Evolutionary conservation across 2,329 filamentous ascomycete species (phyloP), one percentile per base, ranked within the genome.

Genomic region (Ceratocystis diversiconidia): DNA sequence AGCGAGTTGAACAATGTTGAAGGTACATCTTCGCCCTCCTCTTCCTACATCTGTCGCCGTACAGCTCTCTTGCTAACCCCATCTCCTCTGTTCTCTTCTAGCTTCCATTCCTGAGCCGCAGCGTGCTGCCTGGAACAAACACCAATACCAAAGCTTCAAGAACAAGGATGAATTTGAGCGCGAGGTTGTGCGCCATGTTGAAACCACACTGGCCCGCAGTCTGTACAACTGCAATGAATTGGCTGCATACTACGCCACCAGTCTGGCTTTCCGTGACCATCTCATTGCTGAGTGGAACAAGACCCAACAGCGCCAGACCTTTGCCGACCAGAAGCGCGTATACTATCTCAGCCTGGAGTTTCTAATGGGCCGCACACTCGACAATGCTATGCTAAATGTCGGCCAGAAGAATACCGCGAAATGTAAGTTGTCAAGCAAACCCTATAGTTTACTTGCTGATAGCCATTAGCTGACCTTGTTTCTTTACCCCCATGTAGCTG

Each of bases 261-360:
- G 90, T 70, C 79, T 99, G 72, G 92, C 94, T 30, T 92, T 99
- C 77, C 85, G 94, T 72, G 92, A 99, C 75, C 87, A 91, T 63
- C 80, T 99, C 73, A 87, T 99, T 72, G 86, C 94, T 69, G 90
- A 95, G 71, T 99, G 94, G 94, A 99, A 97, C 79, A 91, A 87
- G 77, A 99, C 94, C 60, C 94, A 99, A 79, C 94, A 99, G 79
- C 87, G 87, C 68, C 94, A 99, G 77, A 96, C 92, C 0, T 90
- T 89, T 72, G 81, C 83, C 66, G 94, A 97, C 74, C 85, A 85
- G 76, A 99, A 99, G 82, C 85, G 94, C 68, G 84, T 99, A 71
- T 99, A 99, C 79, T 99, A 99, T 74, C 83, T 99, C 68, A 96
- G 92, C 70, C 84, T 99, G 67, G 94, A 99, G 77, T 99, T 99